phyloP scores from a whole-genome alignment of 139 green algal species.

The Pedinophyceae sp. region DNA sequence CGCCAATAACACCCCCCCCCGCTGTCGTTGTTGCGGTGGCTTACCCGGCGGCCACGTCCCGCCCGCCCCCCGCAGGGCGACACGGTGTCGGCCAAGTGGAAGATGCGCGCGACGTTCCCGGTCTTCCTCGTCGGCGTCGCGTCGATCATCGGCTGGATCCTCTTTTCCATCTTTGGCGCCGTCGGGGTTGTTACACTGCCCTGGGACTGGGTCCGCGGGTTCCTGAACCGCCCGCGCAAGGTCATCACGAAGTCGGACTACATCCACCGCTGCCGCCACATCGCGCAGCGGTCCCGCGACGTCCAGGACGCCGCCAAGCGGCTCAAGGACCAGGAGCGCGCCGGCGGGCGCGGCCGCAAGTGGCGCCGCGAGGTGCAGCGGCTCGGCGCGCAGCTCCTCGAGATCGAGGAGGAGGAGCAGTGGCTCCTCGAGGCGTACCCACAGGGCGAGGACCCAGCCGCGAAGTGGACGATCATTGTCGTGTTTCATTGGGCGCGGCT shows the following conservation, averaged over 20 bases:
- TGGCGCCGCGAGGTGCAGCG: conserved; percentile 1
- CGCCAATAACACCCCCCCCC: too few species aligned
- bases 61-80: too few species aligned
- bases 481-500: neutral
- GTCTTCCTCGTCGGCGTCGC: conserved; percentile 1
- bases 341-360: neutral
- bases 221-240: neutral
- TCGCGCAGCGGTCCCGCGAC: neutral
- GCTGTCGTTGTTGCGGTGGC: too few species aligned
- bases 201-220: neutral
- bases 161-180: conserved; percentile 4
- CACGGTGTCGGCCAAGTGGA: too few species aligned
- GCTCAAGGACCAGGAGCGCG: conserved; percentile 3
- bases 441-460: conserved; percentile 2
- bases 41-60: too few species aligned
- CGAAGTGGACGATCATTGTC: conserved; percentile 1
- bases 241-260: conserved; percentile 6
- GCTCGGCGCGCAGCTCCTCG: neutral
- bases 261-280: neutral
- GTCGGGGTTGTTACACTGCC: conserved; percentile 1
- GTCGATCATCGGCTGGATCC: conserved; percentile 2
- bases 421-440: conserved; percentile 3
- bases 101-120: neutral
- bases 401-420: conserved; percentile 1
- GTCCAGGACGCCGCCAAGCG: conserved; percentile 3